Conservation (phyloP, 2,329 filamentous ascomycete species). For the Aspergillus japonicus region DNA sequence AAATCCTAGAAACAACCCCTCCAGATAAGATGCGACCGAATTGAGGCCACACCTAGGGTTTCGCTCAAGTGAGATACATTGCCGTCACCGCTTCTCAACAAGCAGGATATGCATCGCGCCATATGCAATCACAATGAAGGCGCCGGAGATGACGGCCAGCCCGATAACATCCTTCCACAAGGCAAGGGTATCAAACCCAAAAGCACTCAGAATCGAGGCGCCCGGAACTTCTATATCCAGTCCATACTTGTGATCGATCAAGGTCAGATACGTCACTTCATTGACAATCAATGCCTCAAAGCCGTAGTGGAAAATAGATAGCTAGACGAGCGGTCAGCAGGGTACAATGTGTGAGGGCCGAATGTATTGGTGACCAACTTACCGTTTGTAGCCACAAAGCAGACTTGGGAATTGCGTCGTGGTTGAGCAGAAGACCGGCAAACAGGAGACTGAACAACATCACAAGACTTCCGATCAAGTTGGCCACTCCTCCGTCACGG, state of each 20-base stretch:
- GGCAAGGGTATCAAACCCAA: conserved; percentile 86
- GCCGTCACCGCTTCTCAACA: conserved; percentile 73
- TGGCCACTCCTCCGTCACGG: conserved; percentile 86
- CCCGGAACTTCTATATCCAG: conserved; percentile 95
- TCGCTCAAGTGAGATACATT: neutral
- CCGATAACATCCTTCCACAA: conserved; percentile 83
- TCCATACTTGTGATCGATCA: conserved; percentile 93
- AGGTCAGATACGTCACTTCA: conserved; percentile 83
- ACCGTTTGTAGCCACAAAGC: conserved; percentile 86
- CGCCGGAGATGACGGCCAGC: conserved; percentile 74
- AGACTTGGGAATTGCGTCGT: conserved; percentile 82
- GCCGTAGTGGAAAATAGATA: conserved; percentile 97
- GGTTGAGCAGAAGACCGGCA: conserved; percentile 89
- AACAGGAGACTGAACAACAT: conserved; percentile 98
- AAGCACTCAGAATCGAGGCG: conserved; percentile 87
- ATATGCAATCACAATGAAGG: conserved; percentile 87
- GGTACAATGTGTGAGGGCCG: neutral
- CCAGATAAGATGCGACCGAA: neutral
- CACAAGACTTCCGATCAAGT: conserved; percentile 87
- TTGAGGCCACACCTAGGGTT: conserved; percentile 1
- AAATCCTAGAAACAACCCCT: conserved; percentile 1
- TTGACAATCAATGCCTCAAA: conserved; percentile 97
- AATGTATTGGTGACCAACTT: conserved; percentile 35
- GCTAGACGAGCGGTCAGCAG: conserved; percentile 40
- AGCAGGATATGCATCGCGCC: conserved; percentile 89